Evolutionary conservation across 345 rosid genomes (phyloP).

Genomic region (Pistacia atlantica): DNA sequence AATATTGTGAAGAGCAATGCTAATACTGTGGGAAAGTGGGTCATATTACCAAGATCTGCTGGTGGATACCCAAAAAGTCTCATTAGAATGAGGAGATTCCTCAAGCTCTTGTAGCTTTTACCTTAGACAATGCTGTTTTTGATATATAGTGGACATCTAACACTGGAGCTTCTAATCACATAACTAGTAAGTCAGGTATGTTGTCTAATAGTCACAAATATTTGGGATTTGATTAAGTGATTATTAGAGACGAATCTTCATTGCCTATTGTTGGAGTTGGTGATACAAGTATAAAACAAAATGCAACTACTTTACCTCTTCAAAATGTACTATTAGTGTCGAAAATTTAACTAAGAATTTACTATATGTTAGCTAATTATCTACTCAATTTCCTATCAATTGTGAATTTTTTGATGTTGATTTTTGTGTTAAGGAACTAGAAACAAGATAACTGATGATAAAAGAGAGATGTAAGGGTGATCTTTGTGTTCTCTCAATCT

Average conservation of each 20-base stretch:
- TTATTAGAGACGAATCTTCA: background rate
- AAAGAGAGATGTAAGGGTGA: background rate
- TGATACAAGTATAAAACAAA: background rate
- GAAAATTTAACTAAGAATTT: too few relatives aligned
- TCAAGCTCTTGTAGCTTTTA: background rate
- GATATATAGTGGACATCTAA: background rate
- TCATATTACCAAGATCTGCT: background rate
- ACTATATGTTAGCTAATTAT: too few relatives aligned
- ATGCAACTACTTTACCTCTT: background rate
- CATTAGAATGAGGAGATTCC: too few relatives aligned
- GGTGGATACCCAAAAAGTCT: background rate
- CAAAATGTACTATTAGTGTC: too few relatives aligned
- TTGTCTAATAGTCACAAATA: background rate
- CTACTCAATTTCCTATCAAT: too few relatives aligned
- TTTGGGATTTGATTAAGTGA: background rate
- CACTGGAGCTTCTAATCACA: background rate
- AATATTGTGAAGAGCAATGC: background rate
- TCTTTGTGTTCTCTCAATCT: background rate
- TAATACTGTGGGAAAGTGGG: background rate
- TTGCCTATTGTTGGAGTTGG: background rate
- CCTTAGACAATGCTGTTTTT: background rate
- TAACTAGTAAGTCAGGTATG: background rate
- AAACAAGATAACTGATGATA: conserved; percentile 6
- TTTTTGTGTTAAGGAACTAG: conserved; percentile 16
- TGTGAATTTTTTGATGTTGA: conserved; percentile 5